Evolutionary conservation across 116 monocot genomes (phyloP).

Genomic region (Iris pallida): DNA sequence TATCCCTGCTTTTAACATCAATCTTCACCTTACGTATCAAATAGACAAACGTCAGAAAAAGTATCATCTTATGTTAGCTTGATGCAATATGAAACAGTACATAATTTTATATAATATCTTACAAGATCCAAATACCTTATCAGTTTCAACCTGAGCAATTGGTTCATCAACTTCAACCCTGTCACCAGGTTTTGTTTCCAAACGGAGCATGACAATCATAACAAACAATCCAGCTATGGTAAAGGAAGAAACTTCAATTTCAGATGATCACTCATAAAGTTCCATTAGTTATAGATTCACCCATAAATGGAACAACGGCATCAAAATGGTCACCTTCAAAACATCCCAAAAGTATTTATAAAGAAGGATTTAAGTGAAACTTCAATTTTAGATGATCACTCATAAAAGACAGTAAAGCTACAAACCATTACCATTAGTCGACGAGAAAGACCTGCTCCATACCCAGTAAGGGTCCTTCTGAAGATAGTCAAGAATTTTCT

Average conservation of each 20-base stretch:
- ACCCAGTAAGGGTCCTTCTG: slow-evolving; percentile 40
- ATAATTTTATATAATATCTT: no score
- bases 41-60: no score
- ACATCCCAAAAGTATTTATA: not conserved
- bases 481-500: slow-evolving; percentile 26
- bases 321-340: slow-evolving; percentile 60
- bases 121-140: slow-evolving; percentile 66
- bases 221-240: not conserved
- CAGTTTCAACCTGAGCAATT: slow-evolving; percentile 96
- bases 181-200: slow-evolving; percentile 90
- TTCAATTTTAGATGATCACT: not conserved
- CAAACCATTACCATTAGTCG: slow-evolving; percentile 36
- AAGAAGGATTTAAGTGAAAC: not conserved
- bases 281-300: slow-evolving; percentile 98
- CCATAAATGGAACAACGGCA: slow-evolving; percentile 95
- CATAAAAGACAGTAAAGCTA: not conserved
- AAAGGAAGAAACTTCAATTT: no score
- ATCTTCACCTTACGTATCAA: slow-evolving; percentile 69
- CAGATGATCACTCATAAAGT: no score
- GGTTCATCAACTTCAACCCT: slow-evolving; percentile 74
- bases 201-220: not conserved
- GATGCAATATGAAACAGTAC: no score
- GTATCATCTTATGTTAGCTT: no score
- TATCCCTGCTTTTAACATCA: slow-evolving; percentile 82
- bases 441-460: slow-evolving; percentile 66